Evolutionary conservation across 2,329 filamentous ascomycete species (phyloP), one percentile per base, ranked within the genome.

Genomic region (Beauveria caledonica): DNA sequence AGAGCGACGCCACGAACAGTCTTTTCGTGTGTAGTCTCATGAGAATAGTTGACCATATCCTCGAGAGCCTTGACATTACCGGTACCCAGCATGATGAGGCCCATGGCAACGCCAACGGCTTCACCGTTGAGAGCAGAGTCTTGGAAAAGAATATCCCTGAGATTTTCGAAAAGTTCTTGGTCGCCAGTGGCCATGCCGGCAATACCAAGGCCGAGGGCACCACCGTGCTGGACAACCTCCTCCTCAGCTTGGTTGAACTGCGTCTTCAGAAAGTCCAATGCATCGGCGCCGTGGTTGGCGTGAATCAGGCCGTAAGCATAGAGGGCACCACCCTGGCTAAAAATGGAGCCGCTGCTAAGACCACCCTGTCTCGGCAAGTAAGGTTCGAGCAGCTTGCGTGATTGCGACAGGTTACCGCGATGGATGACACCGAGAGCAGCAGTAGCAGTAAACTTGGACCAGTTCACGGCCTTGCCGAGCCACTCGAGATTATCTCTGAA

Each of bases 381-480:
- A 3, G 94, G 94, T 69, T 96, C 92, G 15, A 99, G 82, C 2
- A 99, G 83, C 77, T 96, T 96, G 70, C 92, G 86, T 1, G 92
- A 94, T 70, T 99, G 93, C 25, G 88, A 89, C 62, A 99, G 80
- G 73, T 99, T 99, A 60, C 94, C 94, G 50, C 92, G 88, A 74
- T 99, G 94, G 64, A 99, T 97, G 56, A 97, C 94, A 73, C 94
- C 94, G 6, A 99, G 80, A 8, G 94, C 94, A 60, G 94, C 94
- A 5, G 94, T 99, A 15, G 94, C 94, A 0, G 94, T 97, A 73
- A 99, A 99, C 73, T 99, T 99, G 63, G 92, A 97, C 94, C 94
- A 99, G 78, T 99, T 99, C 52, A 97, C 92, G 27, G 94, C 94
- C 79, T 97, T 99, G 63, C 93, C 92, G 3, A 99, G 78, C 94